Evolutionary conservation across 1,284 basidiomycete genomes (phyloP).

Genomic region (Trichosporon inkin): DNA sequence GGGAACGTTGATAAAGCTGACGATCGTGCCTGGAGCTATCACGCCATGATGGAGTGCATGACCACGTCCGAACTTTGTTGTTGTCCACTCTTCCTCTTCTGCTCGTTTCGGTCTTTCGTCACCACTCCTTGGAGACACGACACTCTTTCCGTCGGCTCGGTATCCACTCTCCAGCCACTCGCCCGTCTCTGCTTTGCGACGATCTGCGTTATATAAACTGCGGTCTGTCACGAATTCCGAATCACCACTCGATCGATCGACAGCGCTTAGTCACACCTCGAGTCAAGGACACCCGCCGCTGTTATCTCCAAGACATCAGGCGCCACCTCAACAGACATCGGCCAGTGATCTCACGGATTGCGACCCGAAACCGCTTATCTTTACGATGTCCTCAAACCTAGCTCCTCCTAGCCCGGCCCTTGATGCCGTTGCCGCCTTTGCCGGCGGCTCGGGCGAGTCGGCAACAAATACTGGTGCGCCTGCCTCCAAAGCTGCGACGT

Average conservation of each 20-base stretch:
- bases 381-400: not conserved
- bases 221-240: not conserved
- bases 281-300: not conserved
- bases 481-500: not conserved
- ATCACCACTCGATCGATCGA: not conserved
- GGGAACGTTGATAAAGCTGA: not conserved
- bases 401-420: not conserved
- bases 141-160: not conserved
- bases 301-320: not conserved
- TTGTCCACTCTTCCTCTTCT: not conserved
- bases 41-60: slow-evolving; percentile 4
- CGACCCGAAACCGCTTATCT: not conserved
- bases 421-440: not conserved
- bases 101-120: slow-evolving; percentile 7
- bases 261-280: not conserved
- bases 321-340: not conserved
- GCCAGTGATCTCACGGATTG: not conserved
- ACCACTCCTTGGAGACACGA: not conserved
- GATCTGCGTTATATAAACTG: not conserved
- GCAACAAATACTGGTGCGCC: not conserved
- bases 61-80: not conserved
- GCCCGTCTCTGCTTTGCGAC: not conserved
- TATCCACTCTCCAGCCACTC: not conserved
- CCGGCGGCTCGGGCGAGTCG: not conserved
- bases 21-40: slow-evolving; percentile 5